phyloP scores from a whole-genome alignment of 768 basidiomycete species.

The Serendipita sp. region DNA sequence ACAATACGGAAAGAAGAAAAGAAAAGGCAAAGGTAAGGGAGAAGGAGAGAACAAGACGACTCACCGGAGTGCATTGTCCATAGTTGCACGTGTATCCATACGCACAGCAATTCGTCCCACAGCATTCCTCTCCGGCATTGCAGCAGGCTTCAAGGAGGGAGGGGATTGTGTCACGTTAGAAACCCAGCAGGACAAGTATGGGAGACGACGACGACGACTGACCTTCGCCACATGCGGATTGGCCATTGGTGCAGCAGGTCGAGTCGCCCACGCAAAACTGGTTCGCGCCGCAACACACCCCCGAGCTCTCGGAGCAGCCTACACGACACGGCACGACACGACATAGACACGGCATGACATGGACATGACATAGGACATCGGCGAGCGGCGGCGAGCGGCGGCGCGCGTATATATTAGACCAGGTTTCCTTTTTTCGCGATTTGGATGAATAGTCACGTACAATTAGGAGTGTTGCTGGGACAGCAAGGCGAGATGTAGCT shows the following conservation, averaged over 20 bases:
- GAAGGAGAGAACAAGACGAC: not conserved
- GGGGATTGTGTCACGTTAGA: not conserved
- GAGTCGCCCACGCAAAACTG: not conserved
- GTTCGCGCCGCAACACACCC: not conserved
- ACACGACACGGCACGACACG: too few relatives aligned
- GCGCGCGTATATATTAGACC: too few relatives aligned
- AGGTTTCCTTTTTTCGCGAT: too few relatives aligned
- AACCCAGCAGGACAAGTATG: too few relatives aligned
- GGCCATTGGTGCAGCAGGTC: not conserved
- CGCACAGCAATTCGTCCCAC: not conserved
- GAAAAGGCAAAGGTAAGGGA: not conserved
- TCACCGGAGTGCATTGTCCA: not conserved
- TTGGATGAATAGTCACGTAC: too few relatives aligned
- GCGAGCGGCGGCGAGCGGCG: too few relatives aligned
- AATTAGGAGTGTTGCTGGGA: too few relatives aligned
- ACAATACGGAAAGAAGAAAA: too few relatives aligned
- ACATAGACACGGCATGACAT: too few relatives aligned
- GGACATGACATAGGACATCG: too few relatives aligned
- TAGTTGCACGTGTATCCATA: not conserved
- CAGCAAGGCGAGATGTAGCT: too few relatives aligned
- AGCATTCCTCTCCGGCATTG: not conserved
- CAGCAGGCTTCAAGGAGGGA: not conserved
- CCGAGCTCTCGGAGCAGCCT: not conserved
- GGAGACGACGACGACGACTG: not conserved
- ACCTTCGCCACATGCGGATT: not conserved